A percentile compares a stretch with the other conserved stretches of the same genome.
These are phyloP conservation scores for Diplocarpon rosae DNA, from an alignment of 2,329 filamentous ascomycete species.

Conservation along the genomic window DNA sequence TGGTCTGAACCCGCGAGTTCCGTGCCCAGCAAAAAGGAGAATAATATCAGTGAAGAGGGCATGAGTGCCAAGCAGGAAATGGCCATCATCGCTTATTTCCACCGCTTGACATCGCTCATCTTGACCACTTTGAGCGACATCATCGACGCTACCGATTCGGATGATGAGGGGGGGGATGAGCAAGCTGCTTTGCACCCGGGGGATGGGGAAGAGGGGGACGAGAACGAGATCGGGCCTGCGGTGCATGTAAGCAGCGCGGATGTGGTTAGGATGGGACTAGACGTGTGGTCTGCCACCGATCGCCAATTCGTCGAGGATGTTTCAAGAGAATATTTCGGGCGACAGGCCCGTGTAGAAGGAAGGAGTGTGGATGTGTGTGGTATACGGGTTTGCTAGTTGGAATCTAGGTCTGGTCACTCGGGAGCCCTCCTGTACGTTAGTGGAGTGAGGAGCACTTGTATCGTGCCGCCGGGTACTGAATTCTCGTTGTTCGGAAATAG, in stretches of 20 bases:
- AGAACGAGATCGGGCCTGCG: slow-evolving; percentile 17
- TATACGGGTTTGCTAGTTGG: slow-evolving; percentile 50
- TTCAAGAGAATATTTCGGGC: slow-evolving; percentile 53
- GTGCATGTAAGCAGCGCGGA: slow-evolving; percentile 53
- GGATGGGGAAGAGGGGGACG: slow-evolving; percentile 22
- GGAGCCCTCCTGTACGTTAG: not conserved
- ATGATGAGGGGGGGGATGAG: slow-evolving; percentile 28
- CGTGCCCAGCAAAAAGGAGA: slow-evolving; percentile 3
- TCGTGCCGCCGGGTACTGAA: not conserved
- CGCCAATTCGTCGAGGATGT: slow-evolving; percentile 56
- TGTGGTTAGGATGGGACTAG: slow-evolving; percentile 61
- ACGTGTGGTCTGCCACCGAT: slow-evolving; percentile 64
- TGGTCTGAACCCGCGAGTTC: slow-evolving; percentile 32
- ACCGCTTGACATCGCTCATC: slow-evolving; percentile 59
- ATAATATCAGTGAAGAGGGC: slow-evolving; percentile 17
- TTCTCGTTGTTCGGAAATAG: not conserved
- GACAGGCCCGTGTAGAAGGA: slow-evolving; percentile 51
- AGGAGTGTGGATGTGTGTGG: slow-evolving; percentile 68
- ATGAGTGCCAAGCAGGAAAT: slow-evolving; percentile 44
- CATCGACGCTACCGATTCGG: slow-evolving; percentile 35
- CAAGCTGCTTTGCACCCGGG: slow-evolving; percentile 33
- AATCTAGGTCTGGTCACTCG: not conserved
- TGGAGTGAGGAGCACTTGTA: not conserved
- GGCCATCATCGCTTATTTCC: slow-evolving; percentile 70
- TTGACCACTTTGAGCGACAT: slow-evolving; percentile 51